Conservation (phyloP, 768 basidiomycete genomes). For the Artomyces pyxidatus region DNA sequence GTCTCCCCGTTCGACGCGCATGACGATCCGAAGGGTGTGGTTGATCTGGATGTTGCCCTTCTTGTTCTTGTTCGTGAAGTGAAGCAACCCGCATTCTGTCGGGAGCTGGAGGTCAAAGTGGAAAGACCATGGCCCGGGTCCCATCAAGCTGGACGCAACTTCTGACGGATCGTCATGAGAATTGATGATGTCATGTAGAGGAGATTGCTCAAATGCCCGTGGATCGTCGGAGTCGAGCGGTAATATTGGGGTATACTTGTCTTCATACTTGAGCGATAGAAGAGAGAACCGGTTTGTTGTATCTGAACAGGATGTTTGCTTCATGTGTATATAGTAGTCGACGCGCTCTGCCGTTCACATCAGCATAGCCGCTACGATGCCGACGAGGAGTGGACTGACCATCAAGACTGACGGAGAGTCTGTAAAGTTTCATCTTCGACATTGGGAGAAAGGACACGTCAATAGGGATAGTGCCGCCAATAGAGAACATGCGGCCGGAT, state of each 20-base stretch:
- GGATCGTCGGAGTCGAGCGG: constrained; percentile 69
- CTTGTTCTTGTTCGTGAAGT: constrained; percentile 75
- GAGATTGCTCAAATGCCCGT: constrained; percentile 56
- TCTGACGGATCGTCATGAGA: constrained; percentile 48
- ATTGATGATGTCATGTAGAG: constrained; percentile 44
- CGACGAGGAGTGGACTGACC: constrained; percentile 37
- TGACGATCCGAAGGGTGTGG: constrained; percentile 74
- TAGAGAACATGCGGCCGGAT: constrained; percentile 66
- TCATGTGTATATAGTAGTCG: constrained; percentile 69
- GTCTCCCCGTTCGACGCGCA: constrained; percentile 79
- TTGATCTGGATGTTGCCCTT: constrained; percentile 65
- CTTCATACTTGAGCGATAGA: constrained; percentile 49
- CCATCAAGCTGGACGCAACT: constrained; percentile 53
- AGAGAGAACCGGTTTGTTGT: constrained; percentile 52
- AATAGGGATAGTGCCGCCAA: constrained; percentile 78
- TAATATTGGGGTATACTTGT: constrained; percentile 54
- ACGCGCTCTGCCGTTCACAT: constrained; percentile 57
- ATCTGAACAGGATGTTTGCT: constrained; percentile 63
- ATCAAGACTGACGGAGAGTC: constrained; percentile 68
- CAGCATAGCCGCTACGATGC: not conserved
- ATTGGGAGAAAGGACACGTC: constrained; percentile 78
- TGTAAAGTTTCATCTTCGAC: constrained; percentile 73
- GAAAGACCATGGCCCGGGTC: constrained; percentile 84
- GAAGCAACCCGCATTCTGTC: constrained; percentile 45
- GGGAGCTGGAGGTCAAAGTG: constrained; percentile 66